phyloP scores from a whole-genome alignment of 192 early-diverging fungal genomes.

The Backusella tarrabulga region DNA sequence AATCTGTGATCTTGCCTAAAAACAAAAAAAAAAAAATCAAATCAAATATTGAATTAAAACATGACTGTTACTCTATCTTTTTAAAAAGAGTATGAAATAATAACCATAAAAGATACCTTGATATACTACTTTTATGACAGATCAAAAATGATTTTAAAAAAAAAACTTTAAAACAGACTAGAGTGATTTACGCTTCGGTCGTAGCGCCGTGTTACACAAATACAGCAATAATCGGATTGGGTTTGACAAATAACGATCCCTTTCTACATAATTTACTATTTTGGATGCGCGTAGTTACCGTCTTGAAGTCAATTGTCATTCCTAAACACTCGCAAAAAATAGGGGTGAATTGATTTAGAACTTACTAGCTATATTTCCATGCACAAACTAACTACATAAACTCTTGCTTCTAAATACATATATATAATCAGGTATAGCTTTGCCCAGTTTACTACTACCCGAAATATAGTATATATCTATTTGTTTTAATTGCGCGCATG shows the following conservation, averaged over 20 bases:
- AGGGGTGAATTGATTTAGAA: not conserved
- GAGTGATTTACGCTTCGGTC: not conserved
- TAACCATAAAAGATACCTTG: not conserved
- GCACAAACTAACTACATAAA: too few relatives aligned
- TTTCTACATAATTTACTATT: not conserved
- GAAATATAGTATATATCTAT: not conserved
- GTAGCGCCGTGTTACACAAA: not conserved
- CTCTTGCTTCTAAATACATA: too few relatives aligned
- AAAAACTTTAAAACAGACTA: not conserved
- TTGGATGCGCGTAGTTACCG: not conserved
- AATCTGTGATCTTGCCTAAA: too few relatives aligned
- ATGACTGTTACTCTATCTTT: too few relatives aligned
- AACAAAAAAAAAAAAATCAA: too few relatives aligned
- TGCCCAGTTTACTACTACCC: too few relatives aligned
- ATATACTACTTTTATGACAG: not conserved
- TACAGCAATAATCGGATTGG: not conserved
- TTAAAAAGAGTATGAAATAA: not conserved
- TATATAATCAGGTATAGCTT: too few relatives aligned
- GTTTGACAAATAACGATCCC: not conserved
- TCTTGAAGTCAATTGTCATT: not conserved
- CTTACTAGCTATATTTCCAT: not conserved
- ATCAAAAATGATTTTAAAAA: not conserved
- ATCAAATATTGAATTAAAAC: too few relatives aligned
- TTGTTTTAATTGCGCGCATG: not conserved
- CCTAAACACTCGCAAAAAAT: not conserved